phyloP scores from a whole-genome alignment of 2,329 filamentous ascomycete genomes.

The Cordyceps fumosorosea region DNA sequence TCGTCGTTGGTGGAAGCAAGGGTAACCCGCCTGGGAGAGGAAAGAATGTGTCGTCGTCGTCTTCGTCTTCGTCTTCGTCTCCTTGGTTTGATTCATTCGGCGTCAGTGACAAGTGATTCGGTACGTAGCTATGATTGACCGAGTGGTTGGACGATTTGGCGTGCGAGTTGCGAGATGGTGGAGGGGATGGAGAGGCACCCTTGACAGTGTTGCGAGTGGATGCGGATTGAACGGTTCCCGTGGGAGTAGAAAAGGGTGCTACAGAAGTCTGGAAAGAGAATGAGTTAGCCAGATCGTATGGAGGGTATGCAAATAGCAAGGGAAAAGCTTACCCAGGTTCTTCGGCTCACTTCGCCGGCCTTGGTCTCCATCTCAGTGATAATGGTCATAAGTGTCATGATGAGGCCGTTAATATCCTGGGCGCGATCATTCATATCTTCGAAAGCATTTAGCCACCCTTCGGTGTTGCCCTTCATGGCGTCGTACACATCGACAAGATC shows the following conservation, averaged over 20 bases:
- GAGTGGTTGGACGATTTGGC: slow-evolving; percentile 1
- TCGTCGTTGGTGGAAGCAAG: slow-evolving; percentile 5
- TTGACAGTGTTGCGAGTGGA: not conserved
- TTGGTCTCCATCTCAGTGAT: slow-evolving; percentile 81
- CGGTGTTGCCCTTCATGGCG: slow-evolving; percentile 88
- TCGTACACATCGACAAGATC: slow-evolving; percentile 67
- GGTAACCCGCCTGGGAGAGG: slow-evolving; percentile 11
- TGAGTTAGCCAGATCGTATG: not conserved
- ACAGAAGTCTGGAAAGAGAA: slow-evolving; percentile 2
- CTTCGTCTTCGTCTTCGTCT: slow-evolving; percentile 8
- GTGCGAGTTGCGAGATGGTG: slow-evolving; percentile 6
- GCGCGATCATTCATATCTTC: slow-evolving; percentile 68
- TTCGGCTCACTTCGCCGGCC: slow-evolving; percentile 75
- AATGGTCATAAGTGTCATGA: slow-evolving; percentile 68
- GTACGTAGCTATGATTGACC: not conserved
- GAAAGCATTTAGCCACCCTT: slow-evolving; percentile 82
- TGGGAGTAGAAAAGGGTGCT: not conserved
- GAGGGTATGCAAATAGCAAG: not conserved
- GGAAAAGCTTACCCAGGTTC: slow-evolving; percentile 56
- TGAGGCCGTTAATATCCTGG: slow-evolving; percentile 59
- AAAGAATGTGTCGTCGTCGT: slow-evolving; percentile 9
- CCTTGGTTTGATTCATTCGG: slow-evolving; percentile 11
- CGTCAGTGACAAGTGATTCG: slow-evolving; percentile 1
- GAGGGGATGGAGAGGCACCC: slow-evolving; percentile 5
- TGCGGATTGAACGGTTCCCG: not conserved